Conservation (phyloP, 1,284 basidiomycete species). For the Apiotrichum porosum region DNA sequence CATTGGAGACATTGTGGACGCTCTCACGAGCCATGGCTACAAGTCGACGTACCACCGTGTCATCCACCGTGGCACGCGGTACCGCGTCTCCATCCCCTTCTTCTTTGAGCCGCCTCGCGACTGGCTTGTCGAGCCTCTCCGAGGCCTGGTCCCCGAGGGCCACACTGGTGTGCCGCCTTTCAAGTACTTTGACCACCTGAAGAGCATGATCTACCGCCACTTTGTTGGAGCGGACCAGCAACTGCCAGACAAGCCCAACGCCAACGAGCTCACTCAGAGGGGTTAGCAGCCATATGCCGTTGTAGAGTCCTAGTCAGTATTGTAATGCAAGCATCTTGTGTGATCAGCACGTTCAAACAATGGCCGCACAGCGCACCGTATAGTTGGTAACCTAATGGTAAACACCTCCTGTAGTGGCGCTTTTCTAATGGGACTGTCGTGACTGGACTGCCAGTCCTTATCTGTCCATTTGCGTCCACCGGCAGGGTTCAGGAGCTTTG, state of each 20-base stretch:
- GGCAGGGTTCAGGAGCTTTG: too few species aligned
- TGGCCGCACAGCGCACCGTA: too few species aligned
- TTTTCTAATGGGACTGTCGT: too few species aligned
- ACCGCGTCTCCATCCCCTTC: conserved; percentile 6
- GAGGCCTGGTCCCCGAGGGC: conserved; percentile 15
- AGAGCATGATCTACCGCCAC: conserved; percentile 29
- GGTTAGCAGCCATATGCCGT: too few species aligned
- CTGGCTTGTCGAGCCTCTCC: conserved; percentile 15
- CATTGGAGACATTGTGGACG: conserved; percentile 56
- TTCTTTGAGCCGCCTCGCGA: conserved; percentile 3
- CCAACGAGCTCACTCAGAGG: conserved; percentile 22
- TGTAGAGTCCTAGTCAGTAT: too few species aligned
- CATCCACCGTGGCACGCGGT: conserved; percentile 21
- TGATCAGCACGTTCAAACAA: too few species aligned
- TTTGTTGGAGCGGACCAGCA: conserved; percentile 24
- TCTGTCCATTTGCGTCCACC: too few species aligned
- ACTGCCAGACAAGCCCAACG: conserved; percentile 24
- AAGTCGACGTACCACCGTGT: conserved; percentile 1
- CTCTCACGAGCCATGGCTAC: not conserved
- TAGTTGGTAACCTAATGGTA: too few species aligned
- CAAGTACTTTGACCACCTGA: conserved; percentile 27
- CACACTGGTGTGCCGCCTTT: conserved; percentile 16
- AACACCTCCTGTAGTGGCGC: too few species aligned
- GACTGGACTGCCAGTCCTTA: too few species aligned
- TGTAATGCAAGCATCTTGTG: too few species aligned